Evolutionary conservation across 2,329 filamentous ascomycete species (phyloP).

Genomic region (Penicillium sp.): DNA sequence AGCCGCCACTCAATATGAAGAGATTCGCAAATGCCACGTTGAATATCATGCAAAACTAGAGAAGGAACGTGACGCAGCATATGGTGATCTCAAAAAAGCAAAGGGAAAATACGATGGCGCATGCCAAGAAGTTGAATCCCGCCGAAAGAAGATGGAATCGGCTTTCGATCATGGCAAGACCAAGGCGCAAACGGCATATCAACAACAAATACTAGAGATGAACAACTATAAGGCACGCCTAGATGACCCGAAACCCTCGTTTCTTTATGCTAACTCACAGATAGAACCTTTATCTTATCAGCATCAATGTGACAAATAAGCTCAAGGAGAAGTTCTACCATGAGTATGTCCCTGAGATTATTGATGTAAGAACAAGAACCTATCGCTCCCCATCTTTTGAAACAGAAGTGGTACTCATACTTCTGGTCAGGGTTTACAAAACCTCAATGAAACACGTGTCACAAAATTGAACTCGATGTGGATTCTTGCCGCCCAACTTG

Average conservation of each 20-base stretch:
- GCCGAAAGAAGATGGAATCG: conserved; percentile 90
- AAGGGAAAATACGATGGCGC: conserved; percentile 91
- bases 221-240: conserved; percentile 74
- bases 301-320: conserved; percentile 95
- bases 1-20: conserved; percentile 74
- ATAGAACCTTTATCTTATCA: conserved; percentile 89
- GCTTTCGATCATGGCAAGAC: conserved; percentile 82
- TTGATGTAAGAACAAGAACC: conserved; percentile 64
- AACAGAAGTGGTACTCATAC: conserved; percentile 5
- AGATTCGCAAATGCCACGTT: conserved; percentile 83
- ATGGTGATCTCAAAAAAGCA: conserved; percentile 80
- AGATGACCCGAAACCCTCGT: too few species aligned
- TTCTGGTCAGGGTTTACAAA: conserved; percentile 65
- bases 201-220: conserved; percentile 92
- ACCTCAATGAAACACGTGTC: conserved; percentile 86
- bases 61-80: conserved; percentile 80
- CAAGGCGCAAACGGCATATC: conserved; percentile 87
- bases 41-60: conserved; percentile 88
- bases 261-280: conserved; percentile 25
- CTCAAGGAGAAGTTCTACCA: conserved; percentile 97
- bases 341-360: conserved; percentile 88
- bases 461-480: conserved; percentile 81
- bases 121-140: conserved; percentile 92
- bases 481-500: conserved; percentile 75
- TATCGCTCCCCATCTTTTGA: background rate